Evolutionary conservation across 1,284 basidiomycete species (phyloP), one percentile per base, ranked within the genome.

Genomic region (Violaceomyces palustris): DNA sequence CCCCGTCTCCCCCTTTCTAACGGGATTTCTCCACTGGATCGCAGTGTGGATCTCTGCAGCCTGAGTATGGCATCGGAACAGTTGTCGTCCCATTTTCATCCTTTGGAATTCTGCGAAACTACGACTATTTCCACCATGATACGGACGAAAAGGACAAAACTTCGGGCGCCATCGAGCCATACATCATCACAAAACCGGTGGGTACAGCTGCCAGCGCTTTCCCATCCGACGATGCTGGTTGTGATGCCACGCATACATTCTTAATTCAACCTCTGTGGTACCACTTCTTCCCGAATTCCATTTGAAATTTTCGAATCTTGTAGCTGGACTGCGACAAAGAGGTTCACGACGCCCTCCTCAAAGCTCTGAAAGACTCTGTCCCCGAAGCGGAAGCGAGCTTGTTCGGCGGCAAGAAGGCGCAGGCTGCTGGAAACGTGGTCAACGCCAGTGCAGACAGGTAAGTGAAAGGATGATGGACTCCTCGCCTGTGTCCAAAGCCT

Each of bases 41-140:
- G 84, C 26, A 48, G 6, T 89, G 87, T 65, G 87, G 87, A 15
- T 81, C 81, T n/a, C 77, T 89, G 46, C 77, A 80, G 26, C 80
- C 84, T 50, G 37, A 53, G 2, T 76, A 84, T 11, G 81, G 82
- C 6, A 83, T 87, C 22, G 87, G 85, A 15, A 80, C 85, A 12
- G 78, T 88, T 11, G 82, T 86, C 14, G 78, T 87, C 22, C 86
- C 87, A 22, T 79, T 77, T 55, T 78, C 81, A 1, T 82, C 83
- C 52, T 77, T 88, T 14, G 79, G 81, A 17, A 78, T 89, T 25
- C 81, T 76, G 42, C 79, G 86, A 50, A 88, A 88, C 69, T 82
- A 86, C 59, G 85, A 88, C 73, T 88, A 82, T 73, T 69, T 69
- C 45, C 60, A 63, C 33, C 48, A 47, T 21, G 32, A 35, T 6